These are phyloP conservation scores for Wickerhamomyces sp. DNA, from an alignment of 1,139 yeast genomes.

Conservation along the genomic window DNA sequence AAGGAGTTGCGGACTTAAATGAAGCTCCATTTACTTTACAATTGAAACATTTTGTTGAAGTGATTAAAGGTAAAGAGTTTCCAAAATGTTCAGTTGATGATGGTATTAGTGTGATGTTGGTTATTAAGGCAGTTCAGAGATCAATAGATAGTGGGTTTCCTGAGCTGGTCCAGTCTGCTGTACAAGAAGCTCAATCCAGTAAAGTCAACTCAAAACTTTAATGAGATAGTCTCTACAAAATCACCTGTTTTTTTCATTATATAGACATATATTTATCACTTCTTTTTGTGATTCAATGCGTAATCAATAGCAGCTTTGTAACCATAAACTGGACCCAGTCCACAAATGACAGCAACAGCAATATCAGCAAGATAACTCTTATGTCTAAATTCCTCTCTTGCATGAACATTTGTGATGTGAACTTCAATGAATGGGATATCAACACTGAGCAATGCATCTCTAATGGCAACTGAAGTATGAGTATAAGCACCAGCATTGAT, in stretches of 20 bases:
- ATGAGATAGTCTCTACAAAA: background rate
- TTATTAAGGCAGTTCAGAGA: too few species aligned
- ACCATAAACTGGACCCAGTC: constrained; percentile 43
- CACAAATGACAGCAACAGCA: constrained; percentile 44
- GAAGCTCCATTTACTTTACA: too few species aligned
- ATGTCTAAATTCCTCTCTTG: constrained; percentile 46
- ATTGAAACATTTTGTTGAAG: too few species aligned
- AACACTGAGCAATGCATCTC: constrained; percentile 45
- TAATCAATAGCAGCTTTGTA: constrained; percentile 45
- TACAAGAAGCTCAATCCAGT: too few species aligned
- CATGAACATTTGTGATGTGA: constrained; percentile 46
- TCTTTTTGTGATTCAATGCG: constrained; percentile 33
- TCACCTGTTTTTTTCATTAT: too few species aligned
- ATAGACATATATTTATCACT: constrained; percentile 2
- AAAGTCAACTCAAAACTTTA: too few species aligned
- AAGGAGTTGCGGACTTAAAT: too few species aligned
- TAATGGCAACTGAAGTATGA: constrained; percentile 44
- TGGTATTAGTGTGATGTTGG: too few species aligned
- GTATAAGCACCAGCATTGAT: constrained; percentile 51
- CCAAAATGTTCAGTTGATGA: too few species aligned
- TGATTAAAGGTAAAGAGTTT: too few species aligned
- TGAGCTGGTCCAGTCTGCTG: too few species aligned
- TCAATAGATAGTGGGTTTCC: too few species aligned
- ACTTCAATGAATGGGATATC: constrained; percentile 45
- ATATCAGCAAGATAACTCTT: constrained; percentile 43